Evolutionary conservation across 2,329 filamentous ascomycete genomes (phyloP), one percentile per base, ranked within the genome.

Genomic region (Aspergillus japonicus): DNA sequence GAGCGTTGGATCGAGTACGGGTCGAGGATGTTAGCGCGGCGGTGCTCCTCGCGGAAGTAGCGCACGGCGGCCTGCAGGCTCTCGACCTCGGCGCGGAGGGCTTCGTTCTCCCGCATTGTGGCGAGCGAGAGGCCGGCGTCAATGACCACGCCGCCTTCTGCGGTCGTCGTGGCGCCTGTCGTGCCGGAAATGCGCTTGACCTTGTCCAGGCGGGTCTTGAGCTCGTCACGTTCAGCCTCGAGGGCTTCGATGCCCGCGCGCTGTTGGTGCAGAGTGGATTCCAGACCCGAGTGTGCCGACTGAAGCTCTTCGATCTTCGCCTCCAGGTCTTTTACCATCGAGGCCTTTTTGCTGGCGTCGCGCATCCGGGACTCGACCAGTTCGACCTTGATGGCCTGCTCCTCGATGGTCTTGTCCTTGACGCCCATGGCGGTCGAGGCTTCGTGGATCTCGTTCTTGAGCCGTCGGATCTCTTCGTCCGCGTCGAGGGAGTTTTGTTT

Each of bases 361-460:
- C 88, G 87, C 88, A 95, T 93, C 59, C 91, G 85, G 7, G 91
- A 90, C 74, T 96, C 91, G 42, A 98, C 86, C 47, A 95, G 91
- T 76, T 97, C 94, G 66, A 97, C 96, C 75, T 95, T 93, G 66
- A 97, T 89, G n/a, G 89, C 85, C 24, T 91, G 78, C 60, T 96
- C 94, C 74, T 96, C 92, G 55, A 96, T 85, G 39, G 89, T 88
- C 72, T 93, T 90, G 65, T 96, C 91, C 63, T 89, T 87, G 64
- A 88, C 84, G 1, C 89, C 87, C 59, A 92, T 83, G 3, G 85
- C 82, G 57, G 89, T 87, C 3, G 90, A 89, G 21, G 89, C 87
- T 69, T 94, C 91, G 65, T 88, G 87, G 65, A 95, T 85, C 66
- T 94, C 89, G 56, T 93, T 90, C 68, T 89, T 91, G 59, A 96